Base-by-base conservation (phyloP, 2,329 filamentous ascomycete genomes). In the Fonsecaea pedrosoi region DNA sequence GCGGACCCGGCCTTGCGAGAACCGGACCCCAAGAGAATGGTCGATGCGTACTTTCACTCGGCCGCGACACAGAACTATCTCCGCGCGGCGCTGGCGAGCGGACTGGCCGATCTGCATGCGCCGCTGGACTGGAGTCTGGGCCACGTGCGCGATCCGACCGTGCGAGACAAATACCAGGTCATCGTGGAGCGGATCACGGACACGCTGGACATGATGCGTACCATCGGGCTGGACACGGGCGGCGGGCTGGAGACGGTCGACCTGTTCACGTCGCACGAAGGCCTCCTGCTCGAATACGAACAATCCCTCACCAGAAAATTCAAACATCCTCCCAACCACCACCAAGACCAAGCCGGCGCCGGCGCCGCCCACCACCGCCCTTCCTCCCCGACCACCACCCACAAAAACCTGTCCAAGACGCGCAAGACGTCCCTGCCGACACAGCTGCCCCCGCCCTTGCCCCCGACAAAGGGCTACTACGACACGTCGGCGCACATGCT, bases 401-500 rank as follows among this genome's bases (percentile, higher is more conserved):
- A 53, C 34, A 13, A 32, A 30, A 40, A 18, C 38, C 68, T 58
- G 34, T 61, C 45, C 54, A 71, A 68, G 53, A 45, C 55, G 65
- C 74, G 71, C 69, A 75, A 63, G 53, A 67, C 65, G 13, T 67
- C 74, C 5, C 70, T 74, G 57, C 76, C 75, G 37, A 67, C 74
- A 50, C 74, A 74, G 64, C 70, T 62, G 59, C 69, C 57, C 42
- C 65, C 69, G 5, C 60, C 68, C 6, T 4, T 69, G 45, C 53
- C 60, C 71, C 75, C 50, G 72, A 80, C 79, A 15, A 87, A 86
- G 74, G 88, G 89, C 74, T 96, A 92, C 85, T 98, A 96, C 82
- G 91, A 97, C 80, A 98, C 94, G 0, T 96, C 92, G 4, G 92
- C 92, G 0, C 95, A 99, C 78, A 98, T 99, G 82, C 86, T 99